These are phyloP conservation scores for Ophiostoma triangulosporum DNA, from an alignment of 2,329 filamentous ascomycete species.

Conservation along the genomic window DNA sequence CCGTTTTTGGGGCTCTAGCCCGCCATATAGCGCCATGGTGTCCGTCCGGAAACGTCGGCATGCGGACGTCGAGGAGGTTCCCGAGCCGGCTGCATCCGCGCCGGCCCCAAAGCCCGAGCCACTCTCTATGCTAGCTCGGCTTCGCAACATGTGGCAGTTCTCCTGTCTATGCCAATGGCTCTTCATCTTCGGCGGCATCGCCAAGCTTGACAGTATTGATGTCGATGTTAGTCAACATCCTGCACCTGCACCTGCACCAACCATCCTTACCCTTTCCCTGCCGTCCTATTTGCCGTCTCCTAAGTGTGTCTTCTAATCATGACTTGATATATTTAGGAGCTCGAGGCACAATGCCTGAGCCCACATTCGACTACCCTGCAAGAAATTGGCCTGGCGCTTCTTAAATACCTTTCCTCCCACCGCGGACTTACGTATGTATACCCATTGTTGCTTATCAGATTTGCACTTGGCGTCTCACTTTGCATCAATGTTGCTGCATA, in stretches of 20 bases:
- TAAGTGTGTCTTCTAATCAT: not conserved
- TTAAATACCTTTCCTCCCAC: slow-evolving; percentile 91
- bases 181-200: slow-evolving; percentile 72
- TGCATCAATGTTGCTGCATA: not conserved
- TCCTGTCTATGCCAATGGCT: slow-evolving; percentile 90
- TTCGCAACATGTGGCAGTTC: slow-evolving; percentile 93
- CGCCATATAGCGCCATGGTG: slow-evolving; percentile 8
- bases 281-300: not conserved
- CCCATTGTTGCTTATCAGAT: not conserved
- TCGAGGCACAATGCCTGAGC: slow-evolving; percentile 80
- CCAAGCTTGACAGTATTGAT: slow-evolving; percentile 81
- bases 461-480: no score
- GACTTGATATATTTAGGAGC: slow-evolving; percentile 45
- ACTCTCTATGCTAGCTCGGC: slow-evolving; percentile 41
- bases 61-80: not conserved
- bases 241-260: not conserved
- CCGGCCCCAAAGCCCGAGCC: slow-evolving; percentile 12
- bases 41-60: slow-evolving; percentile 29
- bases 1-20: not conserved
- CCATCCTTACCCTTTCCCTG: not conserved
- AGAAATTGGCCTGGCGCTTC: slow-evolving; percentile 70
- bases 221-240: slow-evolving; percentile 54
- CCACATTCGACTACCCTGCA: slow-evolving; percentile 60
- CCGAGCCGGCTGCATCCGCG: not conserved
- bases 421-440: slow-evolving; percentile 68